Percentiles rank a stretch among this genome's conserved stretches.
Evolutionary conservation across 2,329 filamentous ascomycete genomes (phyloP).

Genomic region (Aspergillus vadensis): DNA sequence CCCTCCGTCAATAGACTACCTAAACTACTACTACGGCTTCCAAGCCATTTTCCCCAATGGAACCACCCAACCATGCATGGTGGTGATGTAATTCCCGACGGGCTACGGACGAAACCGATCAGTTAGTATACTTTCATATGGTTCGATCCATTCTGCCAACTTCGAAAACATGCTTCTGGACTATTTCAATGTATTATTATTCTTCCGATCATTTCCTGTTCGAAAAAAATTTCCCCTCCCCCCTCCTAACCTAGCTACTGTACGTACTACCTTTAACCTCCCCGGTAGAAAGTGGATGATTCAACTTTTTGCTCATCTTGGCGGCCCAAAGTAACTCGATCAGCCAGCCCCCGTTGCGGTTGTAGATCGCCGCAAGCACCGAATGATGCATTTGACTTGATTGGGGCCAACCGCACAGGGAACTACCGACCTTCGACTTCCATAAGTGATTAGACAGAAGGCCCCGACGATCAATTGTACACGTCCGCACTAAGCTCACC

Average conservation of each 20-base stretch:
- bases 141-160: background rate
- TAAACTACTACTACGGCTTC: background rate
- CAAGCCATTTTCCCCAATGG: background rate
- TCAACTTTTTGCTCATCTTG: background rate
- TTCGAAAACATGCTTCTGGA: background rate
- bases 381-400: background rate
- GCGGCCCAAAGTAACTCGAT: conserved; percentile 1
- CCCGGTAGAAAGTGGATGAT: background rate
- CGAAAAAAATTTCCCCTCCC: background rate
- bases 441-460: background rate
- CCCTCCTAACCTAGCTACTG: background rate
- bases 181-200: background rate
- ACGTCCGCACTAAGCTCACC: background rate
- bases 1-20: too few relatives aligned
- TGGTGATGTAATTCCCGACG: conserved; percentile 5
- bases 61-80: background rate
- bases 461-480: conserved; percentile 1
- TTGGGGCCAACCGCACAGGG: background rate
- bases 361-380: conserved; percentile 3
- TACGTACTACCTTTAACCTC: background rate
- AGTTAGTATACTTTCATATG: background rate
- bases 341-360: background rate
- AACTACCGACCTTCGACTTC: background rate
- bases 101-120: background rate
- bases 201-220: background rate